Conservation (phyloP, 179 eudicot genomes). For the Beta macrorhiza region DNA sequence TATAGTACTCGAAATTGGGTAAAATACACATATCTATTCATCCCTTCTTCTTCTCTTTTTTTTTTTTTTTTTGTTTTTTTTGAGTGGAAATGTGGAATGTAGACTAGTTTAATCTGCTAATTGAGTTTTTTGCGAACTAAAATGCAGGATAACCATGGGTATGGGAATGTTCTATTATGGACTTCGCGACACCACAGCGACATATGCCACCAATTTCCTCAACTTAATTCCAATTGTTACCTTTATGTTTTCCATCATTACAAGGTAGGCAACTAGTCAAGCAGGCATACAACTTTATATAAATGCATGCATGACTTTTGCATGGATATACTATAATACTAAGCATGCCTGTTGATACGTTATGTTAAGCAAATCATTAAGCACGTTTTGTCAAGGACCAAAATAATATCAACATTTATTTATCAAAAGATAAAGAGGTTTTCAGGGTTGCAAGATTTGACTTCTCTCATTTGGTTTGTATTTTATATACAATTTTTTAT, state of each 20-base stretch:
- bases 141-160: constrained; percentile 53
- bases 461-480: background rate
- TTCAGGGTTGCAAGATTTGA: background rate
- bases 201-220: constrained; percentile 61
- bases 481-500: background rate
- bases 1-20: too few species aligned
- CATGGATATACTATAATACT: background rate
- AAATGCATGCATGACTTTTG: background rate
- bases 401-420: background rate
- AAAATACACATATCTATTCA: too few species aligned
- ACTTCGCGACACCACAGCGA: constrained; percentile 50
- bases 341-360: background rate
- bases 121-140: background rate
- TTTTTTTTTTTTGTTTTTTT: too few species aligned
- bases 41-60: too few species aligned
- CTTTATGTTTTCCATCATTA: constrained; percentile 19
- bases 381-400: background rate
- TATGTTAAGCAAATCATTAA: background rate
- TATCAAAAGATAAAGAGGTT: background rate
- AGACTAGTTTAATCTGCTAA: background rate
- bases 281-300: background rate
- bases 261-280: constrained; percentile 4
- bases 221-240: constrained; percentile 25
- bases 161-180: constrained; percentile 60
- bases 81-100: too few species aligned